Percentiles rank a stretch among this genome's conserved stretches.
phyloP scores from a whole-genome alignment of 805 yeast genomes.

The Sporopachydermia lactativora region DNA sequence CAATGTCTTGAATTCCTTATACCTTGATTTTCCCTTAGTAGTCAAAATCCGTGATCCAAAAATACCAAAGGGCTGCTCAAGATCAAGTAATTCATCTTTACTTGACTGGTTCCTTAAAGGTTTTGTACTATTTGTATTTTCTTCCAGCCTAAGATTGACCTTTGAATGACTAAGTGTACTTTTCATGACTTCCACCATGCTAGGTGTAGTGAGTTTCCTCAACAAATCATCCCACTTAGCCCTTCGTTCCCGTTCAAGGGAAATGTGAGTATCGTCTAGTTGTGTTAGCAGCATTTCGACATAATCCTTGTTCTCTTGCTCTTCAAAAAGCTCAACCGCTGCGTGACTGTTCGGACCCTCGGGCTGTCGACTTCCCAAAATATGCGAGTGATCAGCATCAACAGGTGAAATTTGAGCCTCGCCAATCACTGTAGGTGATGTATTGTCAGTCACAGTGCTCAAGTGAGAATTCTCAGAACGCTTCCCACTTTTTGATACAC shows the following conservation, averaged over 20 bases:
- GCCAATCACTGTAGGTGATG: background rate
- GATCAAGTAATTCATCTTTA: conserved; percentile 3
- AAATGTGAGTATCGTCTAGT: conserved; percentile 31
- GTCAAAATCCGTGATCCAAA: conserved; percentile 4
- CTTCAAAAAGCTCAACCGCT: background rate
- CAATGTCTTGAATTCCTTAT: conserved; percentile 21
- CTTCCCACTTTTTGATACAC: no score
- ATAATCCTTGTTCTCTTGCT: background rate
- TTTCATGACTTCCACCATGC: conserved; percentile 13
- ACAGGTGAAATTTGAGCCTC: background rate
- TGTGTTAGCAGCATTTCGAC: conserved; percentile 21
- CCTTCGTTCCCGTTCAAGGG: conserved; percentile 23
- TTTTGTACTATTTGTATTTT: conserved; percentile 13
- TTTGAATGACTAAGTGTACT: conserved; percentile 18
- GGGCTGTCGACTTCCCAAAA: background rate
- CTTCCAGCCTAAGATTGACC: conserved; percentile 27
- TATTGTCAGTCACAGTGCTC: no score
- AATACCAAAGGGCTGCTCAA: conserved; percentile 3
- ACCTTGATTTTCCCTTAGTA: conserved; percentile 11
- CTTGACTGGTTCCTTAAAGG: conserved; percentile 5
- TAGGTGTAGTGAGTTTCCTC: conserved; percentile 18
- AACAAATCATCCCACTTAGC: conserved; percentile 34
- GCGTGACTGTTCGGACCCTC: background rate
- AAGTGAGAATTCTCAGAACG: no score
- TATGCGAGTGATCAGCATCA: background rate